Conservation (phyloP, 2,329 filamentous ascomycete genomes). For the Aspergillus carbonarius region DNA sequence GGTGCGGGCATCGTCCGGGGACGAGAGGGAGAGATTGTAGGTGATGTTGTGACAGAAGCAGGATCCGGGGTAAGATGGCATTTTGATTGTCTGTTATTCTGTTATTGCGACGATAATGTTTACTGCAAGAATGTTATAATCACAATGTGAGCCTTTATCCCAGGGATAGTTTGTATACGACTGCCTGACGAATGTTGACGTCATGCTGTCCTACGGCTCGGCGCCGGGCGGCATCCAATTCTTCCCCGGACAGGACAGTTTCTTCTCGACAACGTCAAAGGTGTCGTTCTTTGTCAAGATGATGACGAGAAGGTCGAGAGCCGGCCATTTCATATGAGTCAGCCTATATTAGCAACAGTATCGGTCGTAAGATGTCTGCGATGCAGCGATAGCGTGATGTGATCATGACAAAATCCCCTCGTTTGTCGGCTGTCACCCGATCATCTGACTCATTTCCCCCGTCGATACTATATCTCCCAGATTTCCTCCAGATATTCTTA, state of each 20-base stretch:
- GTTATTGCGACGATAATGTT: too few species aligned
- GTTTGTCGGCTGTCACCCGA: neutral
- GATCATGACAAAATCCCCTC: constrained; percentile 10
- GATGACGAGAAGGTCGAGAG: neutral
- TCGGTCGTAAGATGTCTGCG: neutral
- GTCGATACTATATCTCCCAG: neutral
- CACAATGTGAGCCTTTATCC: too few species aligned
- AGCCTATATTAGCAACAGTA: neutral
- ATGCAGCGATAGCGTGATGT: constrained; percentile 10
- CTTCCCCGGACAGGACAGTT: neutral
- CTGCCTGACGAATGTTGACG: constrained; percentile 5
- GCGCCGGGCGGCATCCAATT: too few species aligned
- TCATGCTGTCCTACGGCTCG: neutral
- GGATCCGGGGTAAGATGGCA: constrained; percentile 38
- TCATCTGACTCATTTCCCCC: neutral
- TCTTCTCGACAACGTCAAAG: neutral
- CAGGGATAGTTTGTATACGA: neutral
- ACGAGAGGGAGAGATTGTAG: constrained; percentile 48
- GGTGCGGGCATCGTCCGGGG: constrained; percentile 50
- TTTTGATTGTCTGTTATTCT: constrained; percentile 4
- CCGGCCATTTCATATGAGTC: neutral
- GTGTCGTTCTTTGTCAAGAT: neutral
- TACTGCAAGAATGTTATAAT: too few species aligned
- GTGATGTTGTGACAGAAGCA: constrained; percentile 52
- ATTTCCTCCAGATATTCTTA: neutral